phyloP scores from a whole-genome alignment of 2,329 filamentous ascomycete species.

The Fusarium robinianum region DNA sequence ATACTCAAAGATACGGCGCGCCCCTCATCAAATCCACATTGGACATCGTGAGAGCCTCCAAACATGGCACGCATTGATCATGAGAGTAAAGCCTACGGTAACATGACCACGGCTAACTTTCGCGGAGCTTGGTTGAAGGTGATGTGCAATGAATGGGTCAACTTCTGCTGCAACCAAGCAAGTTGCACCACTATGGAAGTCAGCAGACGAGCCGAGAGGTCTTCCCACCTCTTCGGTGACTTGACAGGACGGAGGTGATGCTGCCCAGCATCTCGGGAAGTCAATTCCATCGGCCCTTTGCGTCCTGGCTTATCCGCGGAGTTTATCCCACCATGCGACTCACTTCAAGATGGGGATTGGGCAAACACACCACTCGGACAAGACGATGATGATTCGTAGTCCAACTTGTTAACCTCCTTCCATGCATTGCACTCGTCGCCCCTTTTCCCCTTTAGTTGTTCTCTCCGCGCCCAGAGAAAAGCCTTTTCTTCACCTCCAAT shows the following conservation, averaged over 20 bases:
- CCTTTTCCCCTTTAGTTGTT: constrained; percentile 10
- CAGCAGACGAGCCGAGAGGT: constrained; percentile 13
- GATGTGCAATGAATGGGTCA: constrained; percentile 27
- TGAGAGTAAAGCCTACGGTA: constrained; percentile 10
- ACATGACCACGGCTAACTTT: constrained; percentile 13
- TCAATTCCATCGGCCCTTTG: constrained; percentile 5
- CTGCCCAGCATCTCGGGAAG: constrained; percentile 16
- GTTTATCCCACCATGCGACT: constrained; percentile 3
- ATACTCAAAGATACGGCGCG: constrained; percentile 24
- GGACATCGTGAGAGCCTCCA: not conserved
- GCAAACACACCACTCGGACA: constrained; percentile 4
- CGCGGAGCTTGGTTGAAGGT: constrained; percentile 8
- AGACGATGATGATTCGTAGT: constrained; percentile 7
- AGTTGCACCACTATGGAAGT: constrained; percentile 21
- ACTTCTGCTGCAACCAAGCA: constrained; percentile 14
- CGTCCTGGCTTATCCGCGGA: not conserved
- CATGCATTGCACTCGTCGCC: constrained; percentile 11
- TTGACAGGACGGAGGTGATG: constrained; percentile 12
- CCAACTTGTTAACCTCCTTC: constrained; percentile 13
- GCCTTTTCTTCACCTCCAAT: constrained; percentile 4
- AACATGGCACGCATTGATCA: constrained; percentile 7
- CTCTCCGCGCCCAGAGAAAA: no score
- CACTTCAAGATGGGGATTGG: constrained; percentile 16
- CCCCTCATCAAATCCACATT: constrained; percentile 13
- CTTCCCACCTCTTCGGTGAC: constrained; percentile 19